phyloP scores from a whole-genome alignment of 106 monocot species.

The Chionographis japonica region DNA sequence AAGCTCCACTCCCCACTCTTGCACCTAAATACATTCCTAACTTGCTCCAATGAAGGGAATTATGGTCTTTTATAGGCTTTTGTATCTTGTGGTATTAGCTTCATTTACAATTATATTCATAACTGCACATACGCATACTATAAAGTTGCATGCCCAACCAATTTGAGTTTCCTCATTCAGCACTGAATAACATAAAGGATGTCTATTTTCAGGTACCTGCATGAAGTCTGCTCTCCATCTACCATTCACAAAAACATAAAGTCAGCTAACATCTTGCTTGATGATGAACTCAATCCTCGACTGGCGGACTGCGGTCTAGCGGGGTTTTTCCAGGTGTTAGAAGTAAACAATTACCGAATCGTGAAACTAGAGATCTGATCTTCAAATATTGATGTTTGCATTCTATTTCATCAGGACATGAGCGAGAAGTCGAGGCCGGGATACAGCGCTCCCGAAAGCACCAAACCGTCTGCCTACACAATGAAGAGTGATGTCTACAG shows the following conservation, averaged over 20 bases:
- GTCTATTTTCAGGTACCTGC: conserved; percentile 30
- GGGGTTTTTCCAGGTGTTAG: conserved; percentile 34
- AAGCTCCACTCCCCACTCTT: no score
- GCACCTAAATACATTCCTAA: no score
- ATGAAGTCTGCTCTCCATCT: conserved; percentile 52
- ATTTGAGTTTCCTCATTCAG: no score
- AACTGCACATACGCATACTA: no score
- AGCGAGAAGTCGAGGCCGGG: conserved; percentile 35
- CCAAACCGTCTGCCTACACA: conserved; percentile 31
- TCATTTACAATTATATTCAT: no score
- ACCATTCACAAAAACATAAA: conserved; percentile 62
- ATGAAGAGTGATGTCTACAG: conserved; percentile 60
- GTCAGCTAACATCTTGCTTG: conserved; percentile 67
- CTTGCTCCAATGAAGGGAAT: no score
- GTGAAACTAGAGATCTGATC: not conserved
- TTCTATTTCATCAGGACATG: conserved; percentile 22
- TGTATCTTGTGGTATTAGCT: no score
- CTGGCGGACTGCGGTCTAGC: conserved; percentile 60
- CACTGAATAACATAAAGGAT: no score
- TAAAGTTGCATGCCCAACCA: no score
- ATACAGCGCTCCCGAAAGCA: conserved; percentile 54
- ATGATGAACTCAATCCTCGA: conserved; percentile 54
- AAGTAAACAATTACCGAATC: not conserved
- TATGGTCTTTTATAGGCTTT: no score
- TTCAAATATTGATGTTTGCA: not conserved